These are phyloP conservation scores for Blastocystis sp. DNA, from an alignment of 352 stramenopile species.

Conservation along the genomic window DNA sequence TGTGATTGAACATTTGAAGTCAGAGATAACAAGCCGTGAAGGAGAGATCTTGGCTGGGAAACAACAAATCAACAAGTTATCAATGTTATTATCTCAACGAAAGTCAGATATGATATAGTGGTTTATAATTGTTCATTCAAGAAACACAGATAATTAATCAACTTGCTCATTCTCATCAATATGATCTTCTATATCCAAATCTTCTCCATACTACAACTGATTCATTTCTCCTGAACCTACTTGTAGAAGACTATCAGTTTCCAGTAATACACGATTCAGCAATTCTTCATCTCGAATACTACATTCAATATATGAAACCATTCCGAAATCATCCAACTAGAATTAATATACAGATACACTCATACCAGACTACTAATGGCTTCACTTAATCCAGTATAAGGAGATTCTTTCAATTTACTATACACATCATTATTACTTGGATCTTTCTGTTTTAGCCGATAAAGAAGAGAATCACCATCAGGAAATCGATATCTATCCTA, in stretches of 20 bases:
- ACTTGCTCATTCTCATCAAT: neutral
- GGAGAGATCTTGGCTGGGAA: constrained; percentile 30
- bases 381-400: constrained; percentile 29
- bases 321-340: constrained; percentile 62
- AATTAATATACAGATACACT: neutral
- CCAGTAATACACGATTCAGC: constrained; percentile 43
- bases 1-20: neutral
- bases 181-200: constrained; percentile 53
- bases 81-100: neutral
- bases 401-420: neutral
- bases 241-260: constrained; percentile 57
- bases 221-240: neutral
- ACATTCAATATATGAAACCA: constrained; percentile 59
- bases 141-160: neutral
- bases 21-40: neutral
- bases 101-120: too few relatives aligned
- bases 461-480: constrained; percentile 37
- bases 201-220: constrained; percentile 36
- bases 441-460: constrained; percentile 40
- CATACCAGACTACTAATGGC: constrained; percentile 37
- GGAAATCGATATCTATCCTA: constrained; percentile 47
- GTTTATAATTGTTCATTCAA: neutral
- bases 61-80: constrained; percentile 44
- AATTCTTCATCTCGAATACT: constrained; percentile 46
- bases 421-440: neutral